A percentile compares a stretch with the other conserved stretches of the same genome.
phyloP scores from a whole-genome alignment of 768 basidiomycete genomes.

The Coprinopsis sp. region DNA sequence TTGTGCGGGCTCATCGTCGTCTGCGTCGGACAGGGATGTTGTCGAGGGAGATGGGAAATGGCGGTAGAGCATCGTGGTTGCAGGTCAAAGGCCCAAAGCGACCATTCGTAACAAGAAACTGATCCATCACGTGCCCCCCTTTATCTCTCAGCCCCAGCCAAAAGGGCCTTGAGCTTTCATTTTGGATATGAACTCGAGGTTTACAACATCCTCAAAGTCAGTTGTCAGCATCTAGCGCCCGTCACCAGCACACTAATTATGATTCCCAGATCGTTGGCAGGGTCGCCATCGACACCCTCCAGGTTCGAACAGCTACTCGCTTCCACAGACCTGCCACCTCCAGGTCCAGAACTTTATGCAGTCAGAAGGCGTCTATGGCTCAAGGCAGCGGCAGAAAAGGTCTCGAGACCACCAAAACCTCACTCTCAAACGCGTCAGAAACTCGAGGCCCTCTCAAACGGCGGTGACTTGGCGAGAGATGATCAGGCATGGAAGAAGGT shows the following conservation, averaged over 20 bases:
- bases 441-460: conserved; percentile 47
- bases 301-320: conserved; percentile 38
- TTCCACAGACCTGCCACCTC: conserved; percentile 43
- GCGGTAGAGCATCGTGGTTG: conserved; percentile 41
- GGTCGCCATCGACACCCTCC: conserved; percentile 15
- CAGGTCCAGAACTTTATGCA: conserved; percentile 60
- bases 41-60: conserved; percentile 67
- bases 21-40: conserved; percentile 75
- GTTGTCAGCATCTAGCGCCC: no score
- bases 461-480: conserved; percentile 42
- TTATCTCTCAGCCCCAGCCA: no score
- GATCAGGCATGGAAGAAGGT: conserved; percentile 54
- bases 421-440: conserved; percentile 38
- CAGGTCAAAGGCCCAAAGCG: conserved; percentile 18
- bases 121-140: no score
- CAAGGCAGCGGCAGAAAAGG: conserved; percentile 19
- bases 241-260: no score
- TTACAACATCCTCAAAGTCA: no score
- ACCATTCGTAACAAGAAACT: conserved; percentile 12
- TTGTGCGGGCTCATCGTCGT: conserved; percentile 45
- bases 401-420: conserved; percentile 16
- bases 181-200: no score
- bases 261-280: background rate
- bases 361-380: conserved; percentile 66
- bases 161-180: no score